phyloP scores from a whole-genome alignment of 1,284 basidiomycete genomes.

The Microbotryomycetes sp. region DNA sequence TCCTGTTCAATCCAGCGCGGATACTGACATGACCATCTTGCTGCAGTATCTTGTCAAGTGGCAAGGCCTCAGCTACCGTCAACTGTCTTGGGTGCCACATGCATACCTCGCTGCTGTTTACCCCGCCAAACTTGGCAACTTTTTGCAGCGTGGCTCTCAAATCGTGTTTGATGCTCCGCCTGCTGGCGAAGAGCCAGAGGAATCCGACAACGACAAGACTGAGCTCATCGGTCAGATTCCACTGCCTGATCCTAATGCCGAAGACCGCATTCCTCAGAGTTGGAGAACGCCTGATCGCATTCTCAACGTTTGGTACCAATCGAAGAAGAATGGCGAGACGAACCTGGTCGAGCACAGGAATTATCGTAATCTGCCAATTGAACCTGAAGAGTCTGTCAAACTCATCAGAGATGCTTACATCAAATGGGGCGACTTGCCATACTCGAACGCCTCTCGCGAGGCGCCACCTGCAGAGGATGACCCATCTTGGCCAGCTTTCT shows the following conservation, averaged over 20 bases:
- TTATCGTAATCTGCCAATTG: conserved; percentile 17
- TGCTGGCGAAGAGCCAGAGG: conserved; percentile 23
- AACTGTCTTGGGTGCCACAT: conserved; percentile 74
- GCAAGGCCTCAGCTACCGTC: conserved; percentile 21
- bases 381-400: conserved; percentile 28
- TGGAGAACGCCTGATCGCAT: conserved; percentile 36
- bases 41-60: conserved; percentile 24
- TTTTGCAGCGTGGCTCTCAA: conserved; percentile 61
- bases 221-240: conserved; percentile 19
- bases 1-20: conserved; percentile 10
- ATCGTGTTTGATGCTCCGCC: conserved; percentile 43
- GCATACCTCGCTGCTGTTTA: conserved; percentile 70
- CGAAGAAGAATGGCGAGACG: conserved; percentile 4
- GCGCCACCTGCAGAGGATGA: conserved; percentile 25
- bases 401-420: conserved; percentile 27
- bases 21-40: conserved; percentile 3
- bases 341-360: conserved; percentile 2
- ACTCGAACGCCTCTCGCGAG: conserved; percentile 23
- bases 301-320: conserved; percentile 27
- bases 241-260: conserved; percentile 27
- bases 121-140: conserved; percentile 61
- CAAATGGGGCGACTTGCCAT: conserved; percentile 37
- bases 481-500: conserved; percentile 22
- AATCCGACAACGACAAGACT: conserved; percentile 14
- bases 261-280: conserved; percentile 25